A percentile compares a stretch with the other conserved stretches of the same genome.
Conservation (phyloP, 1,139 yeast species). For the Zygosaccharomyces sapae region DNA sequence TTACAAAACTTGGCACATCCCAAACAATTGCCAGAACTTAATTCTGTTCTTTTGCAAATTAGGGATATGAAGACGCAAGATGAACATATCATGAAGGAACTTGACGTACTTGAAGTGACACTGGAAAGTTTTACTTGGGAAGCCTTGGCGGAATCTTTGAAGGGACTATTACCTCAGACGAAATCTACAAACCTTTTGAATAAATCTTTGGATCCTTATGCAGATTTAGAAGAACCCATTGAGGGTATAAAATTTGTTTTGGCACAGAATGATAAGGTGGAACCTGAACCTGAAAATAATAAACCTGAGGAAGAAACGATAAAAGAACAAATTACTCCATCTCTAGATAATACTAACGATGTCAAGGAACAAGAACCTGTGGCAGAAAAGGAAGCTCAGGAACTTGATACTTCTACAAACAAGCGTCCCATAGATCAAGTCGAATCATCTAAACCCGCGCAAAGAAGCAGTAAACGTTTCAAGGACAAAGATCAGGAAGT, state of each 20-base stretch:
- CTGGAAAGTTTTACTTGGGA: slow-evolving; percentile 32
- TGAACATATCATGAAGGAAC: slow-evolving; percentile 26
- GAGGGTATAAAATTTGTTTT: slow-evolving; percentile 39
- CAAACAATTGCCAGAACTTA: slow-evolving; percentile 6
- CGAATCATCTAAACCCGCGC: slow-evolving; percentile 25
- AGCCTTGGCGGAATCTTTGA: slow-evolving; percentile 26
- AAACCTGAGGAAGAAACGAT: slow-evolving; percentile 6
- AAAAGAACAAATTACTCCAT: slow-evolving; percentile 7
- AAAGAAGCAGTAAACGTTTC: slow-evolving; percentile 40
- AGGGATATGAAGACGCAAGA: slow-evolving; percentile 31
- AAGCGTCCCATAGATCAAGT: slow-evolving; percentile 11
- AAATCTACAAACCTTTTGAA: slow-evolving; percentile 28
- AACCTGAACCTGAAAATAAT: slow-evolving; percentile 4
- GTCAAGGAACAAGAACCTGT: slow-evolving; percentile 13
- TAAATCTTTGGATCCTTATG: slow-evolving; percentile 46
- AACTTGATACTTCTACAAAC: slow-evolving; percentile 8
- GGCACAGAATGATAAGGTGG: slow-evolving; percentile 4
- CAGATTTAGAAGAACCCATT: slow-evolving; percentile 46
- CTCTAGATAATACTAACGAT: slow-evolving; percentile 6
- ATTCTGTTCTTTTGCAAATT: slow-evolving; percentile 23
- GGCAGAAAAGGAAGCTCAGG: slow-evolving; percentile 11
- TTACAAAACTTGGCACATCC: not conserved
- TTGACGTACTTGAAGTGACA: slow-evolving; percentile 24
- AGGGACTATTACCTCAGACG: slow-evolving; percentile 27
- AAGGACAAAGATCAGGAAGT: slow-evolving; percentile 35